phyloP scores from a whole-genome alignment of 2,329 filamentous ascomycete species.

The Dactylellina sp. region DNA sequence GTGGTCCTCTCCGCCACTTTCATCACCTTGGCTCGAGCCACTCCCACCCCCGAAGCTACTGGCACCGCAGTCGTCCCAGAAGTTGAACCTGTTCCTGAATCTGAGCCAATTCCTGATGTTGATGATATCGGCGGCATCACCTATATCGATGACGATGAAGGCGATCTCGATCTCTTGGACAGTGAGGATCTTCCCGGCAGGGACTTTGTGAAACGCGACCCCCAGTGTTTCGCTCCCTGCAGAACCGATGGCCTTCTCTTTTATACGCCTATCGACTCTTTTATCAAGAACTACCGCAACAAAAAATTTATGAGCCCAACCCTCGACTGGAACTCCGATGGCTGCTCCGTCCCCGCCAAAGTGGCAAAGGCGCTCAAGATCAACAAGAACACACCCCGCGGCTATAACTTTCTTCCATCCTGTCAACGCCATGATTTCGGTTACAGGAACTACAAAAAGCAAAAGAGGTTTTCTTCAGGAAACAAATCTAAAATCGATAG shows the following conservation, averaged over 20 bases:
- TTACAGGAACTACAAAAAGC: slow-evolving; percentile 68
- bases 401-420: slow-evolving; percentile 65
- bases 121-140: slow-evolving; percentile 6
- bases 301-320: slow-evolving; percentile 22
- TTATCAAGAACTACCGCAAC: slow-evolving; percentile 36
- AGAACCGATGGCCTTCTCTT: slow-evolving; percentile 24
- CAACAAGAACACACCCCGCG: slow-evolving; percentile 62
- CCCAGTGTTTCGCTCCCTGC: slow-evolving; percentile 24
- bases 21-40: slow-evolving; percentile 7
- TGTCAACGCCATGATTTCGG: slow-evolving; percentile 71
- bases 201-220: slow-evolving; percentile 28
- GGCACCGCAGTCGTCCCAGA: background rate
- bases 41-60: slow-evolving; percentile 7
- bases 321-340: slow-evolving; percentile 31
- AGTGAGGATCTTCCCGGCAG: slow-evolving; percentile 16
- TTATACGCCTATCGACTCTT: slow-evolving; percentile 21
- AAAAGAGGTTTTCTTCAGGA: slow-evolving; percentile 66
- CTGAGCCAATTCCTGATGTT: background rate
- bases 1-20: slow-evolving; percentile 21
- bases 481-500: slow-evolving; percentile 66
- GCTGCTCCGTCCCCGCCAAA: slow-evolving; percentile 30
- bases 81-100: slow-evolving; percentile 1
- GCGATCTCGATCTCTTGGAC: slow-evolving; percentile 28
- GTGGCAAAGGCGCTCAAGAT: slow-evolving; percentile 17
- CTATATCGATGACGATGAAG: slow-evolving; percentile 31